phyloP scores from a whole-genome alignment of 371 early-diverging fungal species.

The Synchytrium microbalum region DNA sequence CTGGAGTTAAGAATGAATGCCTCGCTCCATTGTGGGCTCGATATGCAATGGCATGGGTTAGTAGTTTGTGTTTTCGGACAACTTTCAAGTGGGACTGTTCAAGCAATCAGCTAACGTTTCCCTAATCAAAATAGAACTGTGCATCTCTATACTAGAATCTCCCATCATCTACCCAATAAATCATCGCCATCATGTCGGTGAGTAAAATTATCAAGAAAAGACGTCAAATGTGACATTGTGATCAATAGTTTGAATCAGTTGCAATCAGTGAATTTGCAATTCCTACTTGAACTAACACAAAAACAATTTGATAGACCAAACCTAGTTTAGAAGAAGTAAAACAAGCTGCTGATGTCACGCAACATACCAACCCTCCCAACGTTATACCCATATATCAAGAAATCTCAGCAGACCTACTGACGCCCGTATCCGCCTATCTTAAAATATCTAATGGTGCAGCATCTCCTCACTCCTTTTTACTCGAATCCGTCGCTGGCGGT shows the following conservation, averaged over 20 bases:
- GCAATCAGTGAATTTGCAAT: conserved; percentile 1
- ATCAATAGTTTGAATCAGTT: too few relatives aligned
- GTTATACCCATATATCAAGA: conserved; percentile 76
- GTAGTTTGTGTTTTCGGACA: conserved; percentile 10
- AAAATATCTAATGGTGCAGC: conserved; percentile 40
- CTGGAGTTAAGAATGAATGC: background rate
- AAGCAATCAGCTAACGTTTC: background rate
- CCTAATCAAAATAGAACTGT: background rate
- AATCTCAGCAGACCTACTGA: conserved; percentile 83
- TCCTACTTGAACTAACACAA: conserved; percentile 4
- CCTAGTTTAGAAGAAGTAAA: conserved; percentile 57
- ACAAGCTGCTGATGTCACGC: conserved; percentile 54
- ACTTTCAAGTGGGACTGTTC: background rate
- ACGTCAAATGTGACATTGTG: too few relatives aligned
- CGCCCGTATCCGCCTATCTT: conserved; percentile 93
- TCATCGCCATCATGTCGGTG: too few relatives aligned
- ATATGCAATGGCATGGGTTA: conserved; percentile 16
- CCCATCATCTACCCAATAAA: too few relatives aligned
- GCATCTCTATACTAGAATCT: too few relatives aligned
- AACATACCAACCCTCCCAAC: conserved; percentile 21
- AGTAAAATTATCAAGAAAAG: too few relatives aligned
- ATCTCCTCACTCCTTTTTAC: conserved; percentile 77
- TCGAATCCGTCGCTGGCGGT: conserved; percentile 92
- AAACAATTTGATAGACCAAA: background rate
- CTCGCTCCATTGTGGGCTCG: conserved; percentile 6